A percentile compares a stretch with the other conserved stretches of the same genome.
Evolutionary conservation across 345 rosid species (phyloP).

Genomic region (Brassica rapa): DNA sequence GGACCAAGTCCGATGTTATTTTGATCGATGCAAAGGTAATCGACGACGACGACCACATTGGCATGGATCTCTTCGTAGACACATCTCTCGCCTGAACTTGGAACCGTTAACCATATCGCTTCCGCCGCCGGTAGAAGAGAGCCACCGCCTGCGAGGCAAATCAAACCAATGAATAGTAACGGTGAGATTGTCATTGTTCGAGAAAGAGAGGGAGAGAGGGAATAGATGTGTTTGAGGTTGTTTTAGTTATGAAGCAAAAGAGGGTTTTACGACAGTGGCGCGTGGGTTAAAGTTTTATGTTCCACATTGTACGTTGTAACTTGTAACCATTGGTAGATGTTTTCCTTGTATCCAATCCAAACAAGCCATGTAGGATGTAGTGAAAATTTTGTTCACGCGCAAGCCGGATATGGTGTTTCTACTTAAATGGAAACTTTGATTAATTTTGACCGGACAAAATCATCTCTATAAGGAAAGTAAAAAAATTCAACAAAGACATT

Average conservation of each 20-base stretch:
- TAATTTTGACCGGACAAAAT: conserved; percentile 27
- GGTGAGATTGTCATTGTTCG: conserved; percentile 31
- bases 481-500: background rate
- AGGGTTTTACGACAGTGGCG: background rate
- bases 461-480: conserved; percentile 14
- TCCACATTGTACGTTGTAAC: background rate
- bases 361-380: background rate
- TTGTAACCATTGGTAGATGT: background rate
- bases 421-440: conserved; percentile 16
- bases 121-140: conserved; percentile 19
- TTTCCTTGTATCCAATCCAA: conserved; percentile 5
- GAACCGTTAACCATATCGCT: conserved; percentile 37
- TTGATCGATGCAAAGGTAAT: conserved; percentile 32
- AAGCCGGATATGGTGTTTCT: background rate
- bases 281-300: background rate
- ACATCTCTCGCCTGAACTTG: conserved; percentile 26
- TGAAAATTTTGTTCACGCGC: background rate
- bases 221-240: background rate
- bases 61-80: conserved; percentile 32
- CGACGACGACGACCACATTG: conserved; percentile 27
- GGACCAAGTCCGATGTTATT: conserved; percentile 26
- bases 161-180: conserved; percentile 18
- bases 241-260: background rate
- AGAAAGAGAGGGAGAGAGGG: background rate
- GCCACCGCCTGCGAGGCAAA: conserved; percentile 16